Evolutionary conservation across 331 rosid genomes (phyloP).

Genomic region (Quercus lobata): DNA sequence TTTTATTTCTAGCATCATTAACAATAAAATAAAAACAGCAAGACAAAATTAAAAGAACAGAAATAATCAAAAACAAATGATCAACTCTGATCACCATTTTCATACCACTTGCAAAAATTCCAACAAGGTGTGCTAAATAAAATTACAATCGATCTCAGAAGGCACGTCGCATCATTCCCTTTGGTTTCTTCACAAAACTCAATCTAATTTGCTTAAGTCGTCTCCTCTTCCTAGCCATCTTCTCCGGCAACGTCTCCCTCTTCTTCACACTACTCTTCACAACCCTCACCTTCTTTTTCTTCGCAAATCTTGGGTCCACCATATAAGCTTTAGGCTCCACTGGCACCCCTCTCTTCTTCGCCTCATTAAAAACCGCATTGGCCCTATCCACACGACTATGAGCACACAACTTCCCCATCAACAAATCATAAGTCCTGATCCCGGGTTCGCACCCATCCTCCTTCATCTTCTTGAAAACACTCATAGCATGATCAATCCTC

Average conservation of each 20-base stretch:
- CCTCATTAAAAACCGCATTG: slow-evolving; percentile 66
- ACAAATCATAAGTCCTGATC: slow-evolving; percentile 56
- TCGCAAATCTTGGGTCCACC: slow-evolving; percentile 52
- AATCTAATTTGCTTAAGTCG: slow-evolving; percentile 74
- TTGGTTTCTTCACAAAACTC: slow-evolving; percentile 86
- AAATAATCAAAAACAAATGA: neutral
- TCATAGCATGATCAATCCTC: slow-evolving; percentile 81
- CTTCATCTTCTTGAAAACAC: slow-evolving; percentile 74
- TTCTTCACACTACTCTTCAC: slow-evolving; percentile 54
- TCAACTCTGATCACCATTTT: neutral
- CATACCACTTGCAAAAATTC: slow-evolving; percentile 10
- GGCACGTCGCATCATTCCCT: slow-evolving; percentile 36
- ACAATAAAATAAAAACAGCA: neutral
- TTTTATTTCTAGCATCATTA: neutral
- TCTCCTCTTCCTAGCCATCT: slow-evolving; percentile 92
- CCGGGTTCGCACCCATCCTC: slow-evolving; percentile 72
- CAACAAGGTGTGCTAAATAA: neutral
- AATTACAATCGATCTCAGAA: slow-evolving; percentile 21
- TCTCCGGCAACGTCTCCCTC: slow-evolving; percentile 93
- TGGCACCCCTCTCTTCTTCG: slow-evolving; percentile 43
- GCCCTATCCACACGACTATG: slow-evolving; percentile 64
- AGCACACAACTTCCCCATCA: slow-evolving; percentile 67
- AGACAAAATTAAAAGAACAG: neutral
- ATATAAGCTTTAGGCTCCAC: slow-evolving; percentile 51
- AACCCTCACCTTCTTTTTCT: slow-evolving; percentile 55